Base-by-base conservation (phyloP, 2,329 filamentous ascomycete species). In the Emergomyces pasteurianus region DNA sequence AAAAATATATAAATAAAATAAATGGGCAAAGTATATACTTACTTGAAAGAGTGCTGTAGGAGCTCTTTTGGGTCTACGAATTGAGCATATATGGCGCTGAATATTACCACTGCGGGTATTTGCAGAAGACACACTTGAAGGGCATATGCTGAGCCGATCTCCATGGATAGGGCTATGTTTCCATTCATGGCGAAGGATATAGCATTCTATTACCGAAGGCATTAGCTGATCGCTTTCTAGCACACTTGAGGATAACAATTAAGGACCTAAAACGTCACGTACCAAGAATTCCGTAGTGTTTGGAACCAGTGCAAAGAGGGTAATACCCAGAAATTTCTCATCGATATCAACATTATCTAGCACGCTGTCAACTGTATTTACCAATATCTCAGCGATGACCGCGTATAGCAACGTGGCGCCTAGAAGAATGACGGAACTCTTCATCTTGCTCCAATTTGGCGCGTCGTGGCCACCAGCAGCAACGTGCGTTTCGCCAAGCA, bases 151-250 rank as follows among this genome's bases (percentile, higher is more conserved):
- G 92, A 96, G 66, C 94, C 94, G 67, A 99, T 99, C 72, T 99
- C 94, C 94, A 99, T 99, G 43, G 91, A 96, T 21, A 99, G 79
- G 0, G 94, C 94, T 74, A 99, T 97, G 74, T 99, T 99, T 63
- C 94, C 94, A 71, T 99, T 97, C 92, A 99, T 99, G 59, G 94
- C 94, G 73, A 99, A 99, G 0, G 92, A 96, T 62, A 99, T 99
- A 72, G 92, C 94, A 75, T 99, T 99, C 86, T 91, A 62, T 52
- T 21, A 23, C 34, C 5, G 58, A 40, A 23, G 18, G 10, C 14
- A 38, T n/a, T 57, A 56, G 38, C 28, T 9, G 34, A 34, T 42
- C n/a, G 36, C 28, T 28, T 52, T 62, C 64, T n/a, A 67, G 63
- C 53, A 12, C 10, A 46, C 18, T 21, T 56, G 4, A 50, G 7